phyloP scores from a whole-genome alignment of 1,284 basidiomycete genomes.

The Ustilago sp. region DNA sequence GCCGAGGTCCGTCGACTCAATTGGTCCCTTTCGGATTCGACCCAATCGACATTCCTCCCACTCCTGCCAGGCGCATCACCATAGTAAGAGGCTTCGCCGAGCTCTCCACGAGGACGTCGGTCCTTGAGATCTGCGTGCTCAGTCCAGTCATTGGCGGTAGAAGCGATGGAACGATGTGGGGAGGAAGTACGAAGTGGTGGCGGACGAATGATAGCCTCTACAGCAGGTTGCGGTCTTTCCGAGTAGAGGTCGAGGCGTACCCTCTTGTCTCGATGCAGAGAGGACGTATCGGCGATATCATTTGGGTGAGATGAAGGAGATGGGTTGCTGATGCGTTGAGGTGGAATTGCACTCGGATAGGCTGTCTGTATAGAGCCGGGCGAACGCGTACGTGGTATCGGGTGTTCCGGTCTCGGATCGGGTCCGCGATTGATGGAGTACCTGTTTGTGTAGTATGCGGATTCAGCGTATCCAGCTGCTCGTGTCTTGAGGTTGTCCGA shows the following conservation, averaged over 20 bases:
- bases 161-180: constrained; percentile 26
- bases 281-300: constrained; percentile 13
- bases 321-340: constrained; percentile 29
- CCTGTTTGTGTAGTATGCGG: constrained; percentile 16
- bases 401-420: constrained; percentile 22
- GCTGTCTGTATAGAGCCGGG: constrained; percentile 6
- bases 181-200: constrained; percentile 27
- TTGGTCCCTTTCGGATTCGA: constrained; percentile 13
- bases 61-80: constrained; percentile 10
- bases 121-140: constrained; percentile 17
- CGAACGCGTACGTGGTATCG: constrained; percentile 20
- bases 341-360: constrained; percentile 19
- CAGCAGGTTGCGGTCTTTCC: constrained; percentile 18
- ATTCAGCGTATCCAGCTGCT: constrained; percentile 25
- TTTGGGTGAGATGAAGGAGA: constrained; percentile 17
- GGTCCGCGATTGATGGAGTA: not conserved
- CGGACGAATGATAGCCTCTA: constrained; percentile 22
- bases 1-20: constrained; percentile 36
- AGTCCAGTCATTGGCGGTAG: constrained; percentile 22
- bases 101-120: constrained; percentile 19
- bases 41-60: constrained; percentile 22
- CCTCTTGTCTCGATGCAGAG: constrained; percentile 40
- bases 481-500: constrained; percentile 20
- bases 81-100: constrained; percentile 9
- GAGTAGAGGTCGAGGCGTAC: constrained; percentile 35